Conservation (phyloP, 768 basidiomycete genomes). For the Hygrocybe coccinea region DNA sequence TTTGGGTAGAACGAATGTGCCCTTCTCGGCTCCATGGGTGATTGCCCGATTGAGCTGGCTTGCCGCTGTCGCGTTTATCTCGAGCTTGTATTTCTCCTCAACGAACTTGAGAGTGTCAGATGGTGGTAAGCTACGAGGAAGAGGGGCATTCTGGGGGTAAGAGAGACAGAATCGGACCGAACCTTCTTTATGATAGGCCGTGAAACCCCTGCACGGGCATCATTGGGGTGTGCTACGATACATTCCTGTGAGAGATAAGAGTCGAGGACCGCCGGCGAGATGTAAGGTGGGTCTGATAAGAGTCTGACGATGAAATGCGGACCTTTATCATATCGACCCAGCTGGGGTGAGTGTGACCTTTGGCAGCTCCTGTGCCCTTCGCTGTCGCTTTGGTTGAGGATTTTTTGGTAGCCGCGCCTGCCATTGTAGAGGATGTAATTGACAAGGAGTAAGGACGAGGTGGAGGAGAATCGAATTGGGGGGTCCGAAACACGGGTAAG, state of each 20-base stretch:
- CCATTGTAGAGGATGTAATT: constrained; percentile 17
- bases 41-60: constrained; percentile 83
- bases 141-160: constrained; percentile 7
- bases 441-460: neutral
- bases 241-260: constrained; percentile 50
- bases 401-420: constrained; percentile 13
- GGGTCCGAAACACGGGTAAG: constrained; percentile 15
- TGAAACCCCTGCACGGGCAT: constrained; percentile 71
- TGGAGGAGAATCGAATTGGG: constrained; percentile 8
- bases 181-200: constrained; percentile 80
- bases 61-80: constrained; percentile 65
- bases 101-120: constrained; percentile 53
- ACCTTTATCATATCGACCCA: constrained; percentile 84
- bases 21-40: constrained; percentile 45
- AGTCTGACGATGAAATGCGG: constrained; percentile 18
- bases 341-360: constrained; percentile 61
- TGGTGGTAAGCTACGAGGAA: neutral
- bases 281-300: constrained; percentile 4
- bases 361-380: constrained; percentile 13
- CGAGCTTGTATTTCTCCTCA: constrained; percentile 76
- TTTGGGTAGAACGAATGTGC: constrained; percentile 48
- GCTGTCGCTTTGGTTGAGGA: constrained; percentile 29
- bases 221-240: constrained; percentile 65
- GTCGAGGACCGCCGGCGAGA: constrained; percentile 30
- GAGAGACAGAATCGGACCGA: constrained; percentile 13